Base-by-base conservation (phyloP, 495 filamentous ascomycete species). In the Evansstolkia leycettana region DNA sequence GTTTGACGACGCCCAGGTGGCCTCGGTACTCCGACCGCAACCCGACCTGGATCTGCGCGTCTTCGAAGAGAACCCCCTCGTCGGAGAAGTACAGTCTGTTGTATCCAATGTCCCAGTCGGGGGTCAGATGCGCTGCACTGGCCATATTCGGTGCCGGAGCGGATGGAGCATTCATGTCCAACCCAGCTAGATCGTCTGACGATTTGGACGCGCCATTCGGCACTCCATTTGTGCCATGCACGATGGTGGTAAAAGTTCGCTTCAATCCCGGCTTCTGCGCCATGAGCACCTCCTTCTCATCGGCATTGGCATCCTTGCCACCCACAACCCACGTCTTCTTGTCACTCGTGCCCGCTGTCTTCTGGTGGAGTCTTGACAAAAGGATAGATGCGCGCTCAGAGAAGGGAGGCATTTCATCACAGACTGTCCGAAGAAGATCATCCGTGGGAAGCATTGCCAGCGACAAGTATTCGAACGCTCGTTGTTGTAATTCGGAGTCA, bases 331-430 rank as follows among this genome's bases (percentile, higher is more conserved):
- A 98, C 0, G 90, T 96, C 39, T 90, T 72, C 60, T 87, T 93
- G 54, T 96, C 92, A 47, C 80, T 89, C 2, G 84, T 86, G 30
- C 79, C 78, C 13, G 82, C 83, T 44, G 90, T 86, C 58, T 88
- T 94, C 60, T 90, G 83, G 55, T 96, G 90, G 19, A 99, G 72
- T 24, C 92, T 73, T 10, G 88, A 95, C 17, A 99, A 63, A 17
- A 99, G 65, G 2, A 90, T 90, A 3, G 88, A 95, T 13, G 89
- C 74, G 34, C 92, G 75, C 56, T 99, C 88, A 0, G 92, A 92
- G 64, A 96, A 99, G 0, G 92, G 88, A 10, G 92, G 92, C 92
- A 99, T 96, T 52, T 99, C 92, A 49, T 99, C 92, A 57, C 85
- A 94, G 1, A 99, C 83, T 1, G 92, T 96, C 32, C 92, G 81